Evolutionary conservation across 768 basidiomycete genomes (phyloP), one percentile per base, ranked within the genome.

Genomic region (Rossbeevera mucosa): DNA sequence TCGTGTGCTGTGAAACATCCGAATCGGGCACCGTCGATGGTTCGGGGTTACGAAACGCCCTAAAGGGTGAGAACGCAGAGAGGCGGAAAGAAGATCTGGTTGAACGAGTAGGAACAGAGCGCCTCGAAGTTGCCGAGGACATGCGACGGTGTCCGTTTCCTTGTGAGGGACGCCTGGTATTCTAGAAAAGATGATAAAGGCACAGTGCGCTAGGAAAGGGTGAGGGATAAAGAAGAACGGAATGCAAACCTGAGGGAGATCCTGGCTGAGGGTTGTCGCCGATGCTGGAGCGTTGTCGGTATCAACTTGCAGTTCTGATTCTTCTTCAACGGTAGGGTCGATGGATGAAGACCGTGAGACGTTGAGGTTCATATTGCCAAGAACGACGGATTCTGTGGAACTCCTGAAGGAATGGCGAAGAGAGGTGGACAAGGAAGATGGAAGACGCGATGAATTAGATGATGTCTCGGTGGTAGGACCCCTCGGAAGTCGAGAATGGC

Each of bases 171-270:
- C 50, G 54, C 38, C 57, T 54, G 30, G 26, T 22, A 41, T 67
- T 68, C 68, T 70, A 46, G n/a, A 46, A 24, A 11, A 8, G 11
- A 22, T 31, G 16, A 2, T 11, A 11, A 18, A 14, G 28, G 20
- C 4, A 49, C 24, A 18, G 25, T 3, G 22, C 11, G 26, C 21
- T 13, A 26, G 42, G 29, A 51, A 57, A 50, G 16, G 46, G 33
- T 8, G 30, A 36, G 14, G 40, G 31, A 16, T 16, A 16, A 36
- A 18, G 40, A 36, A 47, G 40, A 36, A 47, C 3, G 4, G 12
- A 18, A 50, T 30, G 18, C 59, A 6, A 53, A 70, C 68, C 68
- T 67, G 68, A 45, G 42, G 51, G 20, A 69, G 61, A 41, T 66
- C 66, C 51, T 65, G 68, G 31, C 66, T 67, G 14, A 48, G 46